Evolutionary conservation across 225 moss, liverwort and hornwort genomes (phyloP), one percentile per base, ranked within the genome.

Genomic region (Takakia lepidozioides): DNA sequence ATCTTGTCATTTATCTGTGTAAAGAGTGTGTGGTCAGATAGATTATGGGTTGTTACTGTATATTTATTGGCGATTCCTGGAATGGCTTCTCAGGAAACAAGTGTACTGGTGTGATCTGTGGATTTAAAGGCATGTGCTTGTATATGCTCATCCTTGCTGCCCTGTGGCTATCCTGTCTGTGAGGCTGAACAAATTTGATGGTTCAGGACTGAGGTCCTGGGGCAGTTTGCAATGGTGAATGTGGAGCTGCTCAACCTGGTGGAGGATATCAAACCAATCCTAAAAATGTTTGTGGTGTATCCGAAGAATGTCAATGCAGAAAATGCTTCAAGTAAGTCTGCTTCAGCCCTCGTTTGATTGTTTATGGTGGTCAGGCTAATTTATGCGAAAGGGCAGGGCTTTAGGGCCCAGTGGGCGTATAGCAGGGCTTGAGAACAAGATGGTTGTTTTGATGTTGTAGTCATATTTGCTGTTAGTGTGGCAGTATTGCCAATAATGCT

Each of bases 141-240:
- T 29, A 39, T 4, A 20, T 50, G 36, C 36, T 16, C 43, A 20
- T 54, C 43, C 19, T 17, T 66, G 54, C n/a, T n/a, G n/a, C n/a
- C n/a, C n/a, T n/a, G n/a, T n/a, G n/a, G n/a, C n/a, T n/a, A n/a
- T n/a, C n/a, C n/a, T n/a, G n/a, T n/a, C n/a, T n/a, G n/a, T n/a
- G n/a, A n/a, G 11, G 15, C 15, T 23, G 30, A 43, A 21, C 10
- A 29, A 20, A 2, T 47, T 4, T 23, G n/a, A 11, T n/a, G n/a
- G n/a, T n/a, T n/a, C 57, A 93, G 95, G 95, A 87, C 95, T 25
- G 95, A 91, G 65, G 87, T 98, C 41, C 46, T 91, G 26, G 90
- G 73, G 3, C 95, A 98, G 57, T 98, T 98, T 74, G 84, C 95
- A 40, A 98, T 98, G 95, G 91, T 98, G 38, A 98, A 87, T 48